A percentile compares a stretch with the other conserved stretches of the same genome.
phyloP scores from a whole-genome alignment of 306 rosid genomes.

The Lathyrus tuberosus region DNA sequence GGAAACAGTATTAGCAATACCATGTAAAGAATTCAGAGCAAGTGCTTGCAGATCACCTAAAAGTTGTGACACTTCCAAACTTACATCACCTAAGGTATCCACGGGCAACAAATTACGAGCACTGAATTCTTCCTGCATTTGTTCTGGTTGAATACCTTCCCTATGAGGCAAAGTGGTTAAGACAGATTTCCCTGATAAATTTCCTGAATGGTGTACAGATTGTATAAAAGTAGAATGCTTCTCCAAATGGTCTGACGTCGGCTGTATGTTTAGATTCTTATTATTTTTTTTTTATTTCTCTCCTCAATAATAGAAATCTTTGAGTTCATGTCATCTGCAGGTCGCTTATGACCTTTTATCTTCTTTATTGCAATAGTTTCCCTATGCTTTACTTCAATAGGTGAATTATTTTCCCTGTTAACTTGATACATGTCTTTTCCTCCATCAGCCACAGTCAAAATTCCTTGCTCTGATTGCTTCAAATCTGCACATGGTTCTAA shows the following conservation, averaged over 20 bases:
- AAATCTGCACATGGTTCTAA: constrained; percentile 41
- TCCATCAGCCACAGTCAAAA: constrained; percentile 41
- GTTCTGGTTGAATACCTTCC: constrained; percentile 51
- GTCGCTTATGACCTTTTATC: constrained; percentile 60
- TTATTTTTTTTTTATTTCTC: constrained; percentile 77
- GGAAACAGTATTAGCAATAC: too few species aligned
- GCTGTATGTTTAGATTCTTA: constrained; percentile 46
- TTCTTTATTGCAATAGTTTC: constrained; percentile 53
- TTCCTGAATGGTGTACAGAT: constrained; percentile 39
- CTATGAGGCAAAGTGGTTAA: constrained; percentile 48
- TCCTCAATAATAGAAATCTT: constrained; percentile 50
- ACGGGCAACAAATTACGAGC: constrained; percentile 34
- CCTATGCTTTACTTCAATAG: constrained; percentile 43
- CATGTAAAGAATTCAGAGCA: constrained; percentile 88
- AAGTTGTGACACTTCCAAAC: constrained; percentile 61
- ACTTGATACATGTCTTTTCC: constrained; percentile 32
- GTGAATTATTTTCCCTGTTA: constrained; percentile 27
- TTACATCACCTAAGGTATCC: constrained; percentile 43
- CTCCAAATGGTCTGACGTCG: constrained; percentile 46
- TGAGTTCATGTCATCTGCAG: constrained; percentile 52
- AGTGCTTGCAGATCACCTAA: constrained; percentile 82
- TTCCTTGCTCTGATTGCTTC: constrained; percentile 44
- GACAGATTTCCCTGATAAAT: constrained; percentile 46
- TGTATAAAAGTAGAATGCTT: constrained; percentile 52
- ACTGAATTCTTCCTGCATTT: constrained; percentile 44